phyloP scores from a whole-genome alignment of 768 basidiomycete genomes.

The Megacollybia marginata region DNA sequence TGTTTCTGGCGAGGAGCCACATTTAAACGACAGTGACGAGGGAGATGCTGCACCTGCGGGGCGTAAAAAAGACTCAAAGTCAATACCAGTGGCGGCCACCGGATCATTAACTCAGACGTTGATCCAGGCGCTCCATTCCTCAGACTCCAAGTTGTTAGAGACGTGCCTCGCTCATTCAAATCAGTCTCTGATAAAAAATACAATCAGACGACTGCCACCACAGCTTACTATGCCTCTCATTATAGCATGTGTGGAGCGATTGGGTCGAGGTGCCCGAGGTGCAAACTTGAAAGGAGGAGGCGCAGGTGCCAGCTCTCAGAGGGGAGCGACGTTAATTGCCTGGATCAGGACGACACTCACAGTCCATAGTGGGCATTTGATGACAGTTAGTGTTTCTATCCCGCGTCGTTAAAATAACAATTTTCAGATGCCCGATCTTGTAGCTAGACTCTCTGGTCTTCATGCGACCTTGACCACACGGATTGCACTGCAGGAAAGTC shows the following conservation, averaged over 20 bases:
- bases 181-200: constrained; percentile 73
- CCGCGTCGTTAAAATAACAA: constrained; percentile 1
- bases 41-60: constrained; percentile 2
- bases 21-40: constrained; percentile 21
- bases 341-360: constrained; percentile 82
- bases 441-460: constrained; percentile 77
- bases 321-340: constrained; percentile 57
- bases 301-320: constrained; percentile 72
- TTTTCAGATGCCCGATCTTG: constrained; percentile 83
- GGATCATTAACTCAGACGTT: constrained; percentile 89
- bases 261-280: constrained; percentile 68
- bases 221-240: constrained; percentile 83
- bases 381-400: constrained; percentile 63
- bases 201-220: constrained; percentile 79
- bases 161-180: constrained; percentile 84
- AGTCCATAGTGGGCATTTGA: constrained; percentile 84
- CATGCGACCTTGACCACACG: constrained; percentile 77
- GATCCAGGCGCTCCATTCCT: constrained; percentile 93
- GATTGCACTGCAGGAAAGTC: constrained; percentile 73
- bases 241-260: constrained; percentile 80
- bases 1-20: constrained; percentile 43
- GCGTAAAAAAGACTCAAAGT: constrained; percentile 20
- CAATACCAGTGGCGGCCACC: constrained; percentile 53
- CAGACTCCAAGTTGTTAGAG: constrained; percentile 81
- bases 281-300: constrained; percentile 73